These are phyloP conservation scores for Teunomyces funiuensis DNA, from an alignment of 805 yeast genomes.

Conservation along the genomic window DNA sequence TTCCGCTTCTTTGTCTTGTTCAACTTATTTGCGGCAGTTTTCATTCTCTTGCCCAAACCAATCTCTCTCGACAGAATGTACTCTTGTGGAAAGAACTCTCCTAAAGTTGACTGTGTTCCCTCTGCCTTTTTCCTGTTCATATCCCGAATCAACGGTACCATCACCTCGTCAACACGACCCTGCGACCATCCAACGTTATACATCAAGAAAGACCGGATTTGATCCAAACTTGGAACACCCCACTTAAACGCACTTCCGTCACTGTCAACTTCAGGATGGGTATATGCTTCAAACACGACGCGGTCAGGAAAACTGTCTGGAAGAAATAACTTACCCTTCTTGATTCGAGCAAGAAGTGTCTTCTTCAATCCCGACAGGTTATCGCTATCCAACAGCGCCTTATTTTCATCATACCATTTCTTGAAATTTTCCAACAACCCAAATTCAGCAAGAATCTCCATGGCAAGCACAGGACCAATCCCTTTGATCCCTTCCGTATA, in stretches of 20 bases:
- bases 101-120: conserved; percentile 58
- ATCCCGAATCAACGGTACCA: conserved; percentile 81
- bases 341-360: conserved; percentile 56
- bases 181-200: conserved; percentile 77
- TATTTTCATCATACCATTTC: conserved; percentile 56
- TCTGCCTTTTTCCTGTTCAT: conserved; percentile 61
- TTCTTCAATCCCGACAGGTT: conserved; percentile 51
- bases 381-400: conserved; percentile 36
- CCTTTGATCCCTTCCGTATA: conserved; percentile 93
- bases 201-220: conserved; percentile 67
- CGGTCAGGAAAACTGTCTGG: conserved; percentile 69
- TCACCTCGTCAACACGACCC: conserved; percentile 72
- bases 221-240: conserved; percentile 88
- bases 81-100: conserved; percentile 68
- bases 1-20: conserved; percentile 22
- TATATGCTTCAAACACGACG: conserved; percentile 70
- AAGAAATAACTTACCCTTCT: conserved; percentile 51
- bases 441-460: conserved; percentile 89
- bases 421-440: conserved; percentile 43
- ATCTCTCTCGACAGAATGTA: conserved; percentile 47
- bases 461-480: conserved; percentile 89
- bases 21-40: conserved; percentile 54
- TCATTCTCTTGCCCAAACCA: conserved; percentile 59
- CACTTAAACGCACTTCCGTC: conserved; percentile 79
- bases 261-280: conserved; percentile 77